Conservation (phyloP, 2,329 filamentous ascomycete genomes). For the Madurella fahalii region DNA sequence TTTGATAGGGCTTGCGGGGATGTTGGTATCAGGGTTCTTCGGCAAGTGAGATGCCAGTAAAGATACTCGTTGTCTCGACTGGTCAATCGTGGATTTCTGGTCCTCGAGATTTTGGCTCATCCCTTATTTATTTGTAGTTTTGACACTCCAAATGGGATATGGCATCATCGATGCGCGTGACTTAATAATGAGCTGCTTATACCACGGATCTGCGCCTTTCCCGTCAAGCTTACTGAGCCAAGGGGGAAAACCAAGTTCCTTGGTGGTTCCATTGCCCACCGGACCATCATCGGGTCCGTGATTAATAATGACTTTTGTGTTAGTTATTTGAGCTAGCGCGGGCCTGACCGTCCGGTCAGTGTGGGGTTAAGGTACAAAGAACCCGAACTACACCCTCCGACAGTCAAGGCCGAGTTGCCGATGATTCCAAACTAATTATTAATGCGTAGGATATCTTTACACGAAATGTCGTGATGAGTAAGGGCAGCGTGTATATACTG, state of each 20-base stretch:
- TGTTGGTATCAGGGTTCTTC: background rate
- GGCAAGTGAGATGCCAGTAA: constrained; percentile 11
- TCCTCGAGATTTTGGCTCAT: background rate
- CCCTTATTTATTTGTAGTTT: background rate
- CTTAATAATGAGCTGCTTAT: constrained; percentile 10
- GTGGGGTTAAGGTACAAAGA: no score
- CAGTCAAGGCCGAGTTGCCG: no score
- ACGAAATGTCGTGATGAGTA: no score
- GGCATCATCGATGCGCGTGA: constrained; percentile 10
- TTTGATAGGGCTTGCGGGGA: constrained; percentile 23
- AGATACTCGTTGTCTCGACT: constrained; percentile 7
- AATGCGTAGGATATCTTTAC: no score
- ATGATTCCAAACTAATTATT: no score
- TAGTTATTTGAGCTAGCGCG: no score
- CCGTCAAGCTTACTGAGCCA: background rate
- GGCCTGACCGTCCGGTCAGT: no score
- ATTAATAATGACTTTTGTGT: background rate
- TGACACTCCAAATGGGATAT: background rate
- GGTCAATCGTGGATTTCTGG: background rate
- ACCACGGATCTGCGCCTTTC: background rate
- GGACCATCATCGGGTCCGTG: background rate
- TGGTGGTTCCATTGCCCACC: background rate
- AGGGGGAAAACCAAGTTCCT: background rate
- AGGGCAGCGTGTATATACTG: no score
- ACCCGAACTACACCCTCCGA: no score